Percentiles rank a stretch among this genome's conserved stretches.
These are phyloP conservation scores for Penicillium sp. DNA, from an alignment of 2,329 filamentous ascomycete genomes.

Conservation along the genomic window DNA sequence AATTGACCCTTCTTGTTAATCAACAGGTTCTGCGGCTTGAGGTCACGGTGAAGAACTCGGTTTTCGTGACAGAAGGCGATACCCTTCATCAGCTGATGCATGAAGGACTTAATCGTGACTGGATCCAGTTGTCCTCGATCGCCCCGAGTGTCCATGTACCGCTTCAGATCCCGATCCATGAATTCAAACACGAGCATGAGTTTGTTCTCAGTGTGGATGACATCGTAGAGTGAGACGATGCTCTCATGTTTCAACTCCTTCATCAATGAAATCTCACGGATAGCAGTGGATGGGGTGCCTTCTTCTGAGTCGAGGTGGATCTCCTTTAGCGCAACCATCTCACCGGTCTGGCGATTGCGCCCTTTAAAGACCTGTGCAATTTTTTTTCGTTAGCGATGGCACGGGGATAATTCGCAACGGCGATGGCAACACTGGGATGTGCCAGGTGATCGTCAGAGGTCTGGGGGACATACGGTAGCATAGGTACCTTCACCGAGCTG, in stretches of 20 bases:
- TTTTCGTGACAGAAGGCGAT: conserved; percentile 99
- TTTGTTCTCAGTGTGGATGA: conserved; percentile 99
- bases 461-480: conserved; percentile 69
- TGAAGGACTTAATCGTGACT: conserved; percentile 94
- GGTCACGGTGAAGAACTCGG: conserved; percentile 87
- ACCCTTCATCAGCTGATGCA: conserved; percentile 93
- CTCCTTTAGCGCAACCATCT: conserved; percentile 95
- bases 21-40: conserved; percentile 94
- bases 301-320: conserved; percentile 99
- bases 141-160: conserved; percentile 94
- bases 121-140: conserved; percentile 87
- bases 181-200: conserved; percentile 99
- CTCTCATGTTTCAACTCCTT: conserved; percentile 99
- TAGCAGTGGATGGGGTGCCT: conserved; percentile 93
- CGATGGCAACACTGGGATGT: conserved; percentile 1
- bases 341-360: conserved; percentile 92
- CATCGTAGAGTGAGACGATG: conserved; percentile 94
- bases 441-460: background rate
- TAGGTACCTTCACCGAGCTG: conserved; percentile 94
- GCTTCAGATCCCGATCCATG: conserved; percentile 98
- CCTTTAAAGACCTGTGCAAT: conserved; percentile 86
- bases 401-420: background rate
- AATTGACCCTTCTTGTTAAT: conserved; percentile 89
- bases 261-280: conserved; percentile 98
- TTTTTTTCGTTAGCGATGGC: conserved; percentile 19